A percentile compares a stretch with the other conserved stretches of the same genome.
Conservation (phyloP, 1,284 basidiomycete genomes). For the Apiotrichum veenhuisii region DNA sequence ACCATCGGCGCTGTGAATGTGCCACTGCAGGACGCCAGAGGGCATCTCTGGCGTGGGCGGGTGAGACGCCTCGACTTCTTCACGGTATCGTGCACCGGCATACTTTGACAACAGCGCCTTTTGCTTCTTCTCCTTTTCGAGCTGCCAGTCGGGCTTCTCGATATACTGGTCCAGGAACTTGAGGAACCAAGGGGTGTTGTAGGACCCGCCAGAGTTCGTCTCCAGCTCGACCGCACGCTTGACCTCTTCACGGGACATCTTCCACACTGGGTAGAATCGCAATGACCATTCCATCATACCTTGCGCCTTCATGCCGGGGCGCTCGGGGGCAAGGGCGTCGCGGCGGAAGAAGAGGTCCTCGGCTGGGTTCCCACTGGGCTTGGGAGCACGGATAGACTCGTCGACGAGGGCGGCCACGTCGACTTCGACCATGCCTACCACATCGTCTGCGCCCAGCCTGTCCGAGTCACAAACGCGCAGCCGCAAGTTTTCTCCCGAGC, state of each 20-base stretch:
- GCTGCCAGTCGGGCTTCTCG: conserved; percentile 40
- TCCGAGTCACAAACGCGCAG: conserved; percentile 50
- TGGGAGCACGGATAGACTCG: conserved; percentile 17
- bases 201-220: conserved; percentile 4
- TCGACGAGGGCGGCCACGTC: conserved; percentile 48
- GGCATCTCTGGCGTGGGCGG: conserved; percentile 32
- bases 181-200: conserved; percentile 34
- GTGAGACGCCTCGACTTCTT: conserved; percentile 44
- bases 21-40: conserved; percentile 46
- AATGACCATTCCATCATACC: conserved; percentile 44
- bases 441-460: conserved; percentile 51
- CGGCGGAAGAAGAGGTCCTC: conserved; percentile 27
- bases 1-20: conserved; percentile 46
- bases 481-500: conserved; percentile 44
- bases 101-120: conserved; percentile 44
- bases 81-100: conserved; percentile 43
- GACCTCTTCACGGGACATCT: conserved; percentile 36
- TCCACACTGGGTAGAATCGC: conserved; percentile 45
- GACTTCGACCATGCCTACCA: conserved; percentile 49
- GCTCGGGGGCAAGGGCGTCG: conserved; percentile 31
- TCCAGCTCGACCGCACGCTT: conserved; percentile 16
- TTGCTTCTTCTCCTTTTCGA: conserved; percentile 33
- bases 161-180: conserved; percentile 24
- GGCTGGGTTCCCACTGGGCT: conserved; percentile 16
- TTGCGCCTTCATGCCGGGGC: conserved; percentile 35